Evolutionary conservation across 1,139 yeast genomes (phyloP), one percentile per base, ranked within the genome.

Genomic region (Meyerozyma athensensis): DNA sequence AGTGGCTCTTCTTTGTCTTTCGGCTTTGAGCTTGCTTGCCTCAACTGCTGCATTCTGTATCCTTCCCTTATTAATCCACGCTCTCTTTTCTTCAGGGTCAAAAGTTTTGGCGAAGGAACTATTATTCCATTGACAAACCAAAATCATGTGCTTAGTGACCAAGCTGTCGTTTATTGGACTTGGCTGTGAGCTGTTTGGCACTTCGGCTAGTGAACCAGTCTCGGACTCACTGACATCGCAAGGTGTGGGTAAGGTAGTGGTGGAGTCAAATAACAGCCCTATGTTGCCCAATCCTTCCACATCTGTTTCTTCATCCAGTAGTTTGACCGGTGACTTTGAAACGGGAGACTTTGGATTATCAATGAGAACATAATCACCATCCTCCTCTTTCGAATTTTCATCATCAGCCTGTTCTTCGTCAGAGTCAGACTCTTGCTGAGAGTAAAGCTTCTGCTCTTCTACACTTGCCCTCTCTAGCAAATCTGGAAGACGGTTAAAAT

Each of bases 121-220:
- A 4, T 62, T 56, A 23, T 68, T 64, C 95, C 96, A 87, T 48
- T 86, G 86, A 54, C 95, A 81, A 7, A 86, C 73, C 19, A 87
- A 60, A 2, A 83, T 74, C 22, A 74, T 76, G 31, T 65, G 68
- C 28, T 58, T 46, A 4, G 47, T 49, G 7, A 65, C 48, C 35
- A 63, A 50, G 35, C 56, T 56, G 4, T 49, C 49, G 34, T 42
- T 48, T 7, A 60, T 55, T 2, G 56, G 54, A 34, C 51, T 55
- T 13, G 45, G 5, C 32, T 12, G 28, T 3, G 28, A 24, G 14
- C 14, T 24, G 5, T 24, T 24, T 7, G 28, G 17, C 12, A 3
- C 17, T n/a, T 28, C 32, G n/a, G n/a, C 34, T 10, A 19, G 5
- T 9, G 34, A 31, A 9, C 24, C 34, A n/a, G 34, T 31, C 13